Evolutionary conservation across 257 asterid species (phyloP).

Genomic region (Fraxinus quadrangulata): DNA sequence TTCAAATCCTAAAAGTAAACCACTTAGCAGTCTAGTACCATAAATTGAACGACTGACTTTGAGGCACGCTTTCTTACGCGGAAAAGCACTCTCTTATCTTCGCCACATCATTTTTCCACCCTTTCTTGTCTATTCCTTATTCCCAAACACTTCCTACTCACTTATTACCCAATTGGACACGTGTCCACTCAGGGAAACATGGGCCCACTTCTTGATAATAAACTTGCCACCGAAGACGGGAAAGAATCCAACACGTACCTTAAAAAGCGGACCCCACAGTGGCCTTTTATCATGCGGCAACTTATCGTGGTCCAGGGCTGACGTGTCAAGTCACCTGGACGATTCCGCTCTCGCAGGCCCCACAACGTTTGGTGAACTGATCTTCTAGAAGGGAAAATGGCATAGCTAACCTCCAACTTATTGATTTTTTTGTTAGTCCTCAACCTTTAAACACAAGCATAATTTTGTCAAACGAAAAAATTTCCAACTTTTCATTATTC

Average conservation of each 20-base stretch:
- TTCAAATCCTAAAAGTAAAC: background rate
- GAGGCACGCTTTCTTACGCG: slow-evolving; percentile 25
- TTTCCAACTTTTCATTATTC: too few species aligned
- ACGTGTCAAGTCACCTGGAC: slow-evolving; percentile 40
- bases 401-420: background rate
- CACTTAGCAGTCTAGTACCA: background rate
- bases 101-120: slow-evolving; percentile 22
- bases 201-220: background rate
- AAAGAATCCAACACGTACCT: slow-evolving; percentile 31
- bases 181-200: slow-evolving; percentile 22
- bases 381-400: slow-evolving; percentile 37
- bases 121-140: background rate
- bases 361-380: slow-evolving; percentile 21
- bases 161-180: slow-evolving; percentile 22
- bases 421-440: background rate
- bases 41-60: too few species aligned
- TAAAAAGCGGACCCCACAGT: slow-evolving; percentile 28
- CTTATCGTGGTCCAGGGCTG: slow-evolving; percentile 25
- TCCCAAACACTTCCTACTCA: slow-evolving; percentile 22
- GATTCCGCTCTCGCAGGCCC: slow-evolving; percentile 25
- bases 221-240: slow-evolving; percentile 20
- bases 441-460: background rate
- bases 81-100: slow-evolving; percentile 28
- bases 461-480: too few species aligned
- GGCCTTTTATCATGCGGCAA: slow-evolving; percentile 30